phyloP scores from a whole-genome alignment of 208 protist genomes.

The Vickermania spadyakhi region DNA sequence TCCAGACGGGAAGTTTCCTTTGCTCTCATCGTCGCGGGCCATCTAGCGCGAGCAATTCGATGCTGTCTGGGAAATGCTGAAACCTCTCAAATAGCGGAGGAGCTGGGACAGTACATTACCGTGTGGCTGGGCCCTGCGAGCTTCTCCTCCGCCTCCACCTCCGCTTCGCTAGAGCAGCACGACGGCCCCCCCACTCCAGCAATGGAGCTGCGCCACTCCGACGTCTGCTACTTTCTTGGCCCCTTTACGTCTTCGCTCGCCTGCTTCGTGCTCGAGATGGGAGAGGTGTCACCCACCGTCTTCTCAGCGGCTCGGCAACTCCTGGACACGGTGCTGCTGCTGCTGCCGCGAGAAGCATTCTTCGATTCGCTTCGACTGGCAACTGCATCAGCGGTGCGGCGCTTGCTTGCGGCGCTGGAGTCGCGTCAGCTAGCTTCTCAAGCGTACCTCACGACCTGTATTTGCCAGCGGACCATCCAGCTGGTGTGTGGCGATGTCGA shows the following conservation, averaged over 20 bases:
- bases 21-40: slow-evolving; percentile 18
- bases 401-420: neutral
- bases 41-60: slow-evolving; percentile 19
- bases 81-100: slow-evolving; percentile 7
- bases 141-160: neutral
- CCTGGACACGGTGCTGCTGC: slow-evolving; percentile 12
- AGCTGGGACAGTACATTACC: slow-evolving; percentile 11
- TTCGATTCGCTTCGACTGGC: neutral
- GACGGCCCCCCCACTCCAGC: too few species aligned
- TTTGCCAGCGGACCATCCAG: neutral
- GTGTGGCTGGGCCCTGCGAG: slow-evolving; percentile 9
- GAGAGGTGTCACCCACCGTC: slow-evolving; percentile 7
- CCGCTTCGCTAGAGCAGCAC: too few species aligned
- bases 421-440: neutral
- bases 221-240: slow-evolving; percentile 16
- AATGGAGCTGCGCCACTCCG: neutral
- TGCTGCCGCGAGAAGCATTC: slow-evolving; percentile 4
- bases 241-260: slow-evolving; percentile 22
- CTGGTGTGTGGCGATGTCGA: neutral
- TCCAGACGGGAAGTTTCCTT: slow-evolving; percentile 12
- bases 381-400: neutral
- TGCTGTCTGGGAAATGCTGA: slow-evolving; percentile 7
- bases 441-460: neutral
- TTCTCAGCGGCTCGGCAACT: slow-evolving; percentile 8
- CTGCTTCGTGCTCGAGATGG: slow-evolving; percentile 20